Conservation (phyloP, 306 rosid species). For the Cicer arietinum region DNA sequence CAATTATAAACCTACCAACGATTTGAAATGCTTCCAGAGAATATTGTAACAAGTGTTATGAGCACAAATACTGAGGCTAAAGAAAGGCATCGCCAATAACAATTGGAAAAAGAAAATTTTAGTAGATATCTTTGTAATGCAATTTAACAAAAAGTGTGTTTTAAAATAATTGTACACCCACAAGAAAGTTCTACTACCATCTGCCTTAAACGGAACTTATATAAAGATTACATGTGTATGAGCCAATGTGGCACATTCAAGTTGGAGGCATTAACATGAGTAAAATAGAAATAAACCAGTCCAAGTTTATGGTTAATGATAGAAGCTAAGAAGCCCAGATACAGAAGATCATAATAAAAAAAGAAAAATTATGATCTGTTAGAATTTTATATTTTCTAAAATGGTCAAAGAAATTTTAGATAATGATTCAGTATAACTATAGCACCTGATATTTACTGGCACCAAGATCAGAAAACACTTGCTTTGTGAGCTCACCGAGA, state of each 20-base stretch:
- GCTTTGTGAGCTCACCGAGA: slow-evolving; percentile 82
- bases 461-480: slow-evolving; percentile 90
- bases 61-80: slow-evolving; percentile 22
- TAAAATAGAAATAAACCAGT: slow-evolving; percentile 14
- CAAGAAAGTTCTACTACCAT: neutral
- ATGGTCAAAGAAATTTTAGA: neutral
- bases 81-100: slow-evolving; percentile 18
- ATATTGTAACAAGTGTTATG: slow-evolving; percentile 18
- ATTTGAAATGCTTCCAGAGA: slow-evolving; percentile 24
- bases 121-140: slow-evolving; percentile 13
- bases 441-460: slow-evolving; percentile 97
- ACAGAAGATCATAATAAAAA: neutral
- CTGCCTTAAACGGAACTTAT: neutral
- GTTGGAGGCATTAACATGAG: slow-evolving; percentile 13
- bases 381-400: slow-evolving; percentile 19
- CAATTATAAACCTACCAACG: neutral
- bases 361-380: neutral
- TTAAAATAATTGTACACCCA: neutral
- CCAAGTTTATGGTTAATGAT: slow-evolving; percentile 7
- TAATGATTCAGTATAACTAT: slow-evolving; percentile 41
- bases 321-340: slow-evolving; percentile 28
- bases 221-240: slow-evolving; percentile 10
- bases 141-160: slow-evolving; percentile 11
- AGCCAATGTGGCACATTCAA: slow-evolving; percentile 1
- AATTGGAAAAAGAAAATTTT: neutral